A percentile compares a stretch with the other conserved stretches of the same genome.
Conservation (phyloP, 768 basidiomycete species). For the Suillus paluster region DNA sequence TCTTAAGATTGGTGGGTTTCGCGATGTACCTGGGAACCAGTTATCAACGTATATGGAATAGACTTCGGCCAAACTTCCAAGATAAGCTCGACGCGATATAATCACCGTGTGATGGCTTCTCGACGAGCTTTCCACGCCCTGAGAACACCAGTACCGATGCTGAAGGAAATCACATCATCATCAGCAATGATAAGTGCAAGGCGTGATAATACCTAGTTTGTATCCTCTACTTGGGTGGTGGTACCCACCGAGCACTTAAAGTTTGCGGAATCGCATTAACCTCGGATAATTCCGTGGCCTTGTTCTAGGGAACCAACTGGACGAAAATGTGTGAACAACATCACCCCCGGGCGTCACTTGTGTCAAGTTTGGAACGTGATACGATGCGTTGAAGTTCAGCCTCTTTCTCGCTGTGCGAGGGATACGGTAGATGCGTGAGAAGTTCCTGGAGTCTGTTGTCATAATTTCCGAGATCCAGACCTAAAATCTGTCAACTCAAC, state of each 20-base stretch:
- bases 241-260: slow-evolving; percentile 52
- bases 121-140: slow-evolving; percentile 73
- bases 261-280: slow-evolving; percentile 1
- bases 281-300: slow-evolving; percentile 15
- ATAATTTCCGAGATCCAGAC: slow-evolving; percentile 94
- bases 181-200: neutral
- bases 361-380: slow-evolving; percentile 28
- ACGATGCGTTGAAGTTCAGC: neutral
- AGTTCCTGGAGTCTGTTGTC: slow-evolving; percentile 83
- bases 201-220: slow-evolving; percentile 57
- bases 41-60: slow-evolving; percentile 2
- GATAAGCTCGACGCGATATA: neutral
- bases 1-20: neutral
- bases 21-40: slow-evolving; percentile 3
- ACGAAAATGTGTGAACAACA: slow-evolving; percentile 81
- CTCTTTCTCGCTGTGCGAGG: slow-evolving; percentile 2
- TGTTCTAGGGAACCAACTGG: slow-evolving; percentile 10
- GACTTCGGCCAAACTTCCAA: neutral
- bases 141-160: slow-evolving; percentile 73
- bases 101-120: slow-evolving; percentile 37
- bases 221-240: slow-evolving; percentile 53
- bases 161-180: slow-evolving; percentile 30
- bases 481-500: slow-evolving; percentile 36
- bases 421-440: slow-evolving; percentile 36
- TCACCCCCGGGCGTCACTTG: slow-evolving; percentile 59